Conservation (phyloP, 768 basidiomycete species). For the Xerocomus spinulosus region DNA sequence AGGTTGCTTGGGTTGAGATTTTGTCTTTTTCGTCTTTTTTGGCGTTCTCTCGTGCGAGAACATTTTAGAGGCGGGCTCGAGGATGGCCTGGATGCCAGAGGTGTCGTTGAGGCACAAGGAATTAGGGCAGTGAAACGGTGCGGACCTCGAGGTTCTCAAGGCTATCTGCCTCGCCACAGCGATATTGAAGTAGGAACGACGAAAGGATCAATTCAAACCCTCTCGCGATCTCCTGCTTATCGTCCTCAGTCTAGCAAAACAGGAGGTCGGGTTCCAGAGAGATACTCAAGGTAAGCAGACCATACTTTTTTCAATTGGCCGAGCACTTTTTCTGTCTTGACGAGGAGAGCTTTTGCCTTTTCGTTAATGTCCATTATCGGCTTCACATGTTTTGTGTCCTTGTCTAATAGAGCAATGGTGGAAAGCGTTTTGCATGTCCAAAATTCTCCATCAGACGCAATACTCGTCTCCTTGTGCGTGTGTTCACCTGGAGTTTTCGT, state of each 20-base stretch:
- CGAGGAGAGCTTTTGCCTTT: slow-evolving; percentile 45
- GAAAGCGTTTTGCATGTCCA: slow-evolving; percentile 70
- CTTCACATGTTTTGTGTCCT: slow-evolving; percentile 64
- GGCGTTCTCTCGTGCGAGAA: slow-evolving; percentile 37
- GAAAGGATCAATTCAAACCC: slow-evolving; percentile 70
- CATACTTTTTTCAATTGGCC: slow-evolving; percentile 44
- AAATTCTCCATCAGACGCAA: slow-evolving; percentile 67
- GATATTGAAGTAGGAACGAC: slow-evolving; percentile 66
- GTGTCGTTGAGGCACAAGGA: not conserved
- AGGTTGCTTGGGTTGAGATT: slow-evolving; percentile 1
- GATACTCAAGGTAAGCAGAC: not conserved
- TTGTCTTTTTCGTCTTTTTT: slow-evolving; percentile 40
- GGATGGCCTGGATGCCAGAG: slow-evolving; percentile 47
- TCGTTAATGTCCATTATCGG: slow-evolving; percentile 50
- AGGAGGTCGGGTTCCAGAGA: not conserved
- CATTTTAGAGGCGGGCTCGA: slow-evolving; percentile 55
- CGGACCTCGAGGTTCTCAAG: slow-evolving; percentile 60
- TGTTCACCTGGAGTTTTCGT: slow-evolving; percentile 36
- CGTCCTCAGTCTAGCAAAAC: slow-evolving; percentile 8
- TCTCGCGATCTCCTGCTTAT: slow-evolving; percentile 35
- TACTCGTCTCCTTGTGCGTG: slow-evolving; percentile 50
- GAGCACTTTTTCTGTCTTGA: slow-evolving; percentile 41
- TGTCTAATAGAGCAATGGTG: slow-evolving; percentile 52
- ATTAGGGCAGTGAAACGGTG: slow-evolving; percentile 1
- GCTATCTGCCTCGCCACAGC: slow-evolving; percentile 61